A percentile compares a stretch with the other conserved stretches of the same genome.
Conservation (phyloP, 2,329 filamentous ascomycete species). For the Coleophoma crateriformis region DNA sequence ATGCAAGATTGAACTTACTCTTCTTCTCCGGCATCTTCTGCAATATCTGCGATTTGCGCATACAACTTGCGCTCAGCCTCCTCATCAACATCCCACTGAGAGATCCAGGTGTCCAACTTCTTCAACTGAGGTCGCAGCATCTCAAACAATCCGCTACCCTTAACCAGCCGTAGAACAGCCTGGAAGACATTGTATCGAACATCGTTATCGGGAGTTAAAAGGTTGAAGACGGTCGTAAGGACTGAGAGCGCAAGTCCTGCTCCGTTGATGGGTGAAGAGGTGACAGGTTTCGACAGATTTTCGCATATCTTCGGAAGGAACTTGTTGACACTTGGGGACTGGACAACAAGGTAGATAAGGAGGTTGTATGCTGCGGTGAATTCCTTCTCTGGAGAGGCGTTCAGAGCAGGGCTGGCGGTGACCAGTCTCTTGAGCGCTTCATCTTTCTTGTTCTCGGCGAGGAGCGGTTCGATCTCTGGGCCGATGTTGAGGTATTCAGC, state of each 20-base stretch:
- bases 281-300: slow-evolving; percentile 82
- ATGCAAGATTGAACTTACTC: slow-evolving; percentile 46
- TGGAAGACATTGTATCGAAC: slow-evolving; percentile 87
- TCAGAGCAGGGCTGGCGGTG: slow-evolving; percentile 69
- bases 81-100: slow-evolving; percentile 74
- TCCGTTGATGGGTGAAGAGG: slow-evolving; percentile 80
- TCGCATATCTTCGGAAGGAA: slow-evolving; percentile 84
- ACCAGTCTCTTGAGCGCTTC: slow-evolving; percentile 88
- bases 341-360: slow-evolving; percentile 85
- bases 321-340: slow-evolving; percentile 78
- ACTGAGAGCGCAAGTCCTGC: slow-evolving; percentile 82
- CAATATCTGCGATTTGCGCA: slow-evolving; percentile 74
- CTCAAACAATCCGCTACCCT: slow-evolving; percentile 71
- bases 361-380: slow-evolving; percentile 96
- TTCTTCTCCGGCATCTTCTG: slow-evolving; percentile 70
- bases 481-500: slow-evolving; percentile 84
- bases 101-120: slow-evolving; percentile 76
- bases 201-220: slow-evolving; percentile 69
- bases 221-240: slow-evolving; percentile 95
- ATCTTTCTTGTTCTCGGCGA: slow-evolving; percentile 69
- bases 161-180: slow-evolving; percentile 80
- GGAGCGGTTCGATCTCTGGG: slow-evolving; percentile 63
- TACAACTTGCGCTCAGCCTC: slow-evolving; percentile 83
- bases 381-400: slow-evolving; percentile 89
- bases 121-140: slow-evolving; percentile 77